Evolutionary conservation across 495 filamentous ascomycete genomes (phyloP).

Genomic region (Trichoderma asperelloides): DNA sequence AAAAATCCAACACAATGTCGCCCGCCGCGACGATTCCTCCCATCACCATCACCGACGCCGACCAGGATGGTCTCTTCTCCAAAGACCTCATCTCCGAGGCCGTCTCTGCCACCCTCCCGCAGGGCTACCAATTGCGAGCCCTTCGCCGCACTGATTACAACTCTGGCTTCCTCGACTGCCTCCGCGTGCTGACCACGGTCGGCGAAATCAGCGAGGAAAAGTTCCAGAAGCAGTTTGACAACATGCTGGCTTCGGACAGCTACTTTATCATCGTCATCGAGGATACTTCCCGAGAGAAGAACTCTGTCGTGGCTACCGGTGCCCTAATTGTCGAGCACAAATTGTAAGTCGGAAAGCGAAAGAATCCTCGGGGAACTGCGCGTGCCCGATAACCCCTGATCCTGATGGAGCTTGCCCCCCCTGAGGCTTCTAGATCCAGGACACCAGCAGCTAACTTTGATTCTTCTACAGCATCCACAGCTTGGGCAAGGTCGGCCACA

Average conservation of each 20-base stretch:
- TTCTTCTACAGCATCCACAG: constrained; percentile 51
- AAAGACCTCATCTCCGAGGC: constrained; percentile 66
- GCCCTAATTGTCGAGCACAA: constrained; percentile 78
- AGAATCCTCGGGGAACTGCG: too few relatives aligned
- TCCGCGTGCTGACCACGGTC: constrained; percentile 85
- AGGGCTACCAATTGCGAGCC: constrained; percentile 75
- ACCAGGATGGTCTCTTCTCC: constrained; percentile 51
- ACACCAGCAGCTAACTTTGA: constrained; percentile 10
- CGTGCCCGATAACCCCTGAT: neutral
- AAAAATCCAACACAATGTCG: neutral
- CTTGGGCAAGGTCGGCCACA: constrained; percentile 78
- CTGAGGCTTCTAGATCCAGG: neutral
- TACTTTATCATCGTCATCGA: constrained; percentile 83
- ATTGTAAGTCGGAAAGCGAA: constrained; percentile 45
- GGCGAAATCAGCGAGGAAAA: constrained; percentile 71
- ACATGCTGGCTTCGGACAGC: constrained; percentile 67
- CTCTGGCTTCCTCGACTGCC: constrained; percentile 75
- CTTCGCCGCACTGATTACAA: constrained; percentile 70
- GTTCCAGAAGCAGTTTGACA: constrained; percentile 75
- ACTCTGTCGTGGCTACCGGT: constrained; percentile 73
- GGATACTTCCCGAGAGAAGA: constrained; percentile 44
- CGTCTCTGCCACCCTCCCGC: constrained; percentile 62
- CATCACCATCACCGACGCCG: neutral
- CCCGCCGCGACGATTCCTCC: neutral
- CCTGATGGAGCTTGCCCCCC: too few relatives aligned